Conservation (phyloP, 164 flowering plant genomes). For the Litsea cubeba region DNA sequence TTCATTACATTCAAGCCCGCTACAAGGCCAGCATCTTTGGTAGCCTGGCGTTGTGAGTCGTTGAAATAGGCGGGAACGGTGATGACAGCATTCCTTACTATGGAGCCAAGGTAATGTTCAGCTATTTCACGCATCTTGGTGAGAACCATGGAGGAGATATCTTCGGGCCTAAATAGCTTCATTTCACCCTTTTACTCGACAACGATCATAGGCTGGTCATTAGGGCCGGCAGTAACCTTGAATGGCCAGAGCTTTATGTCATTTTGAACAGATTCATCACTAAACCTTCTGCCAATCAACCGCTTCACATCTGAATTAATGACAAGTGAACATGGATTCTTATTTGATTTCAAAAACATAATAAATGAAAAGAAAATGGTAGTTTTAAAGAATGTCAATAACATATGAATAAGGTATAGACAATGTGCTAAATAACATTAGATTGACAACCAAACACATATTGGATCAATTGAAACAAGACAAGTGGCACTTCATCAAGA, state of each 20-base stretch:
- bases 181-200: slow-evolving; percentile 34
- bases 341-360: no score
- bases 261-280: slow-evolving; percentile 35
- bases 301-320: slow-evolving; percentile 36
- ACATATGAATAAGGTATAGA: no score
- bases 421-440: no score
- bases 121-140: slow-evolving; percentile 14
- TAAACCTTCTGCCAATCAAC: slow-evolving; percentile 39
- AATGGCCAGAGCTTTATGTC: slow-evolving; percentile 45
- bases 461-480: no score
- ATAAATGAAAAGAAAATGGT: no score
- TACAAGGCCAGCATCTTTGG: slow-evolving; percentile 12
- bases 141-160: slow-evolving; percentile 31
- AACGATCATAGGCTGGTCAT: slow-evolving; percentile 36
- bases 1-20: slow-evolving; percentile 12
- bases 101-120: slow-evolving; percentile 14
- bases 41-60: slow-evolving; percentile 13
- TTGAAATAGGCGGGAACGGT: slow-evolving; percentile 13
- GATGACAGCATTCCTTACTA: slow-evolving; percentile 12
- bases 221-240: slow-evolving; percentile 35
- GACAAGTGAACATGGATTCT: no score
- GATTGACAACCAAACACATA: no score
- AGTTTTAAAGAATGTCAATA: no score
- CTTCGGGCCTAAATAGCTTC: slow-evolving; percentile 33
- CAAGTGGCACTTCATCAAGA: no score